Conservation (phyloP, 2,329 filamentous ascomycete species). For the Fusarium albosuccineum region DNA sequence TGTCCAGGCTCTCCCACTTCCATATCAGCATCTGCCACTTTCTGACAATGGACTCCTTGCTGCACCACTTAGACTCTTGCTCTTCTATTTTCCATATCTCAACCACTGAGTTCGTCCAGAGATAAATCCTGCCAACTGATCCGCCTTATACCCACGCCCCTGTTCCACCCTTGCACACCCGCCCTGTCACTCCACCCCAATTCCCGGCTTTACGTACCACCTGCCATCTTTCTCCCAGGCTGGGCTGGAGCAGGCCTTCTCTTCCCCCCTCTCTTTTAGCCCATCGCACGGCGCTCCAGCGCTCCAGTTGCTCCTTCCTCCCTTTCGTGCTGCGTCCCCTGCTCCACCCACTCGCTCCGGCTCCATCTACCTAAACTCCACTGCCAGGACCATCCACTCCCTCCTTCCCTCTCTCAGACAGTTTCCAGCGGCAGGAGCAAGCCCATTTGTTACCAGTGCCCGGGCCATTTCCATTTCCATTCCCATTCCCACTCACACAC, state of each 20-base stretch:
- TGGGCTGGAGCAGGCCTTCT: neutral
- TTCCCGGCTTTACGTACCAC: conserved; percentile 22
- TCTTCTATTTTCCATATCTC: neutral
- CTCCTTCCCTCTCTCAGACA: conserved; percentile 5
- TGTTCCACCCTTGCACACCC: conserved; percentile 7
- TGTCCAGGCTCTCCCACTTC: neutral
- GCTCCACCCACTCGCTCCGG: conserved; percentile 24
- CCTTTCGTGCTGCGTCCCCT: conserved; percentile 33
- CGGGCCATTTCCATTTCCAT: conserved; percentile 28
- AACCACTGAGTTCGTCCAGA: neutral
- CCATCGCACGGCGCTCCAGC: conserved; percentile 5
- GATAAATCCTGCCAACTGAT: conserved; percentile 29
- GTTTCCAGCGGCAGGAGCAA: conserved; percentile 18
- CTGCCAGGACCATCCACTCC: conserved; percentile 7
- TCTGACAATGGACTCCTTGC: neutral
- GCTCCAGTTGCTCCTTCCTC: conserved; percentile 12
- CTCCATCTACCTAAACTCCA: conserved; percentile 18
- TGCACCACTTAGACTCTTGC: neutral
- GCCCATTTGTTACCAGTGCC: conserved; percentile 33
- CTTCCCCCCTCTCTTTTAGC: conserved; percentile 14
- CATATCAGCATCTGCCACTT: neutral
- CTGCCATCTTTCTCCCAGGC: conserved; percentile 16
- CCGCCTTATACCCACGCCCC: conserved; percentile 29
- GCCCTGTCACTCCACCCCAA: conserved; percentile 17
- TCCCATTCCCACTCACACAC: conserved; percentile 14